Percentiles rank a stretch among this genome's conserved stretches.
Evolutionary conservation across 495 filamentous ascomycete species (phyloP).

Genomic region (Cercophora sp.): DNA sequence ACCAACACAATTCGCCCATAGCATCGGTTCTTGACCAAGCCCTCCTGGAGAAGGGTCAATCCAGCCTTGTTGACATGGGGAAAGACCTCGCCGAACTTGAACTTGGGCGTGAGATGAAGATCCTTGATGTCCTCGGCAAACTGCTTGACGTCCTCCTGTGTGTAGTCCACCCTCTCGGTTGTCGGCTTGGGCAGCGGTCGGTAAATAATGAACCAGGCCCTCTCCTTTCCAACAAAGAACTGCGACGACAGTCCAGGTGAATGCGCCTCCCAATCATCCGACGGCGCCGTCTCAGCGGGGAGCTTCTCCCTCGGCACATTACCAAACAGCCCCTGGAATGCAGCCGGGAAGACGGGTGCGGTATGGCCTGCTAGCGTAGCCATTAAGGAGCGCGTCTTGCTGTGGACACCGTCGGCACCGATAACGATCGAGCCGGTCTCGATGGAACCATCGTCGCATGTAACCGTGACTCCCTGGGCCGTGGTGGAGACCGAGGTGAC

Average conservation of each 20-base stretch:
- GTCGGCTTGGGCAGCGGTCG: slow-evolving; percentile 28
- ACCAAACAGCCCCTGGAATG: slow-evolving; percentile 37
- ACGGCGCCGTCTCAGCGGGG: slow-evolving; percentile 12
- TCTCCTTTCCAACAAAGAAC: slow-evolving; percentile 22
- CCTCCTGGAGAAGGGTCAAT: slow-evolving; percentile 33
- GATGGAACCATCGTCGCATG: slow-evolving; percentile 38
- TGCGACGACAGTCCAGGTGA: slow-evolving; percentile 26
- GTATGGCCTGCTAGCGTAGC: slow-evolving; percentile 15
- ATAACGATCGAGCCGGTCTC: slow-evolving; percentile 47
- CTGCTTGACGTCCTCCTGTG: slow-evolving; percentile 26
- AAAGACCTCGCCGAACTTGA: slow-evolving; percentile 32
- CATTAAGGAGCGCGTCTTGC: slow-evolving; percentile 35
- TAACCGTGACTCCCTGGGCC: slow-evolving; percentile 26
- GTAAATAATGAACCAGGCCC: slow-evolving; percentile 35
- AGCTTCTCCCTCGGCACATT: slow-evolving; percentile 13
- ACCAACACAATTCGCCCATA: slow-evolving; percentile 35
- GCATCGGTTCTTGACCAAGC: slow-evolving; percentile 31
- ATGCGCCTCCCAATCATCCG: slow-evolving; percentile 13
- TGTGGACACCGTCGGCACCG: slow-evolving; percentile 52
- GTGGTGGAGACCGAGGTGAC: slow-evolving; percentile 25
- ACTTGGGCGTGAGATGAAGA: slow-evolving; percentile 18
- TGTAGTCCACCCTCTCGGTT: slow-evolving; percentile 25
- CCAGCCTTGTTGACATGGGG: slow-evolving; percentile 19
- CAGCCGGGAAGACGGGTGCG: slow-evolving; percentile 16
- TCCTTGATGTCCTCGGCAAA: slow-evolving; percentile 29